Percentiles rank a stretch among this genome's conserved stretches.
phyloP scores from a whole-genome alignment of 2,329 filamentous ascomycete species.

The Neonectria punicea region DNA sequence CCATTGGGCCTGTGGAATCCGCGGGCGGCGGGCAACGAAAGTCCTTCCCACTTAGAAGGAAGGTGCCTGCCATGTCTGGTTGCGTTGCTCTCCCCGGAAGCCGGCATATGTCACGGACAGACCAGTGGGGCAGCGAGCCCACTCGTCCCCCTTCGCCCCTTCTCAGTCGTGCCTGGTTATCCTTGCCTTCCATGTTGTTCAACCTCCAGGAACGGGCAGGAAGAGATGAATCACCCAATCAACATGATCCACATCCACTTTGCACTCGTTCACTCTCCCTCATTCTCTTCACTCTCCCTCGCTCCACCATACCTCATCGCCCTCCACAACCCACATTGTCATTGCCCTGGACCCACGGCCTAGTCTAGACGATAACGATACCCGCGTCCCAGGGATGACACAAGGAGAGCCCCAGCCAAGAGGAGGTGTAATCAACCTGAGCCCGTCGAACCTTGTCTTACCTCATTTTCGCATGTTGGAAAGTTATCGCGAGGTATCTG shows the following conservation, averaged over 20 bases:
- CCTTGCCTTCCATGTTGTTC: not conserved
- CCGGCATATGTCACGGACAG: constrained; percentile 14
- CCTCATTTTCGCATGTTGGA: not conserved
- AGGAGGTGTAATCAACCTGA: not conserved
- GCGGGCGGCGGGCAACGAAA: not conserved
- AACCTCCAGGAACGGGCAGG: not conserved
- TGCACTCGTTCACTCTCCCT: not conserved
- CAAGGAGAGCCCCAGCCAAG: not conserved
- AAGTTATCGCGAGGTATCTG: too few species aligned
- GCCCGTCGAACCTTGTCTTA: not conserved
- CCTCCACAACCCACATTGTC: not conserved
- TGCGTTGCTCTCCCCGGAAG: constrained; percentile 4
- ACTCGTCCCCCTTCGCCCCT: constrained; percentile 1
- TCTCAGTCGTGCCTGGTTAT: not conserved
- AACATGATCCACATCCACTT: not conserved
- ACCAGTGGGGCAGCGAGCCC: constrained; percentile 8
- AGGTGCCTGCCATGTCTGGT: not conserved
- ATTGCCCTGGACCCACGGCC: not conserved
- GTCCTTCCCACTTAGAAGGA: not conserved
- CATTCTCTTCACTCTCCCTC: not conserved
- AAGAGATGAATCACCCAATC: not conserved
- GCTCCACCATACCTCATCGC: not conserved
- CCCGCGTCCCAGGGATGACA: not conserved
- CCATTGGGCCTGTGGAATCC: too few species aligned
- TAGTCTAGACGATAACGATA: not conserved